Evolutionary conservation across 306 rosid species (phyloP).

Genomic region (Dalbergia oliveri): DNA sequence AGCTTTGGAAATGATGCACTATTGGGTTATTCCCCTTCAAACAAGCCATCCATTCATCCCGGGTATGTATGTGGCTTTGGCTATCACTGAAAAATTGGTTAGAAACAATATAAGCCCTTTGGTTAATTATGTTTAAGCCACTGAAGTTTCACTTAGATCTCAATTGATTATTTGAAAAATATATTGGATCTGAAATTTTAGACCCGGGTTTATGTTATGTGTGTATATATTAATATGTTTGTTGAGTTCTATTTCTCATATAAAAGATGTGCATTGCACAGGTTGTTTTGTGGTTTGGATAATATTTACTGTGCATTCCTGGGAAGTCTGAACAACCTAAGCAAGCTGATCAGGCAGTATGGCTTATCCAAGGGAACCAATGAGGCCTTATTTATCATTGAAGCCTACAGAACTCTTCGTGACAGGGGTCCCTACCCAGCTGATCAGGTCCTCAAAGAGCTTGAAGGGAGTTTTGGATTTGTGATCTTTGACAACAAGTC

Average conservation of each 20-base stretch:
- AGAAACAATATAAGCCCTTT: not conserved
- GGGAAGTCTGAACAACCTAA: conserved; percentile 74
- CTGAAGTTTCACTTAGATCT: not conserved
- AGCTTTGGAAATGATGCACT: conserved; percentile 56
- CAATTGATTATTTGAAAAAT: not conserved
- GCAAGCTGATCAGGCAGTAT: conserved; percentile 75
- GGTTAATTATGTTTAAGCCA: not conserved
- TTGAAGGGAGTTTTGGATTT: conserved; percentile 88
- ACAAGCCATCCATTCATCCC: conserved; percentile 26
- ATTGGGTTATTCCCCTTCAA: conserved; percentile 56
- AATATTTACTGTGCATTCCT: conserved; percentile 79
- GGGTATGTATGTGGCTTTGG: conserved; percentile 39
- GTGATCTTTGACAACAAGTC: conserved; percentile 70
- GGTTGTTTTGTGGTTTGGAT: conserved; percentile 83
- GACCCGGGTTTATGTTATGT: not conserved
- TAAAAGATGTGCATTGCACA: conserved; percentile 45
- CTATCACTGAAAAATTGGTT: not conserved
- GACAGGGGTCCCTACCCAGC: conserved; percentile 97
- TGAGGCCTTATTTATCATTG: conserved; percentile 78
- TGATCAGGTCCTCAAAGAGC: conserved; percentile 90
- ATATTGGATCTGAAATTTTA: conserved; percentile 8
- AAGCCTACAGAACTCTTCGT: conserved; percentile 86
- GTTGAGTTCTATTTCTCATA: conserved; percentile 23
- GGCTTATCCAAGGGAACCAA: conserved; percentile 77
- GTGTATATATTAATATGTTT: conserved; percentile 3